Conservation (phyloP, 192 early-diverging fungal genomes). For the Coemansia sp. region DNA sequence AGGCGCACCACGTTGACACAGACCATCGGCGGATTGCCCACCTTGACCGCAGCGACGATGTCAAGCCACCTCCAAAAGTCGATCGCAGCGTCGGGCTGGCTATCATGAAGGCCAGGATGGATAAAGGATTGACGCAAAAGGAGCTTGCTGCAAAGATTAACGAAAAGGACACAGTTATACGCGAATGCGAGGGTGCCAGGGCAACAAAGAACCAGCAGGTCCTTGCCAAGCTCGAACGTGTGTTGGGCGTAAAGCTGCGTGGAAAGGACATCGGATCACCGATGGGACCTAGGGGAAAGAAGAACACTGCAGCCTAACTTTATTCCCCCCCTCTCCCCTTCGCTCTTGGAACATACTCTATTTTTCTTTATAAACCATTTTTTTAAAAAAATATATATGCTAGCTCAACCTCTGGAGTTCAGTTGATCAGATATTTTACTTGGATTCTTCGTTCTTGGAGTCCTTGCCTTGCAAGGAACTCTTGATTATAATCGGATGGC, state of each 20-base stretch:
- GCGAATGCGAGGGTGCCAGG: conserved; percentile 87
- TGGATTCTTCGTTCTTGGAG: neutral
- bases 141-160: conserved; percentile 85
- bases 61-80: conserved; percentile 68
- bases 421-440: too few species aligned
- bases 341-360: too few species aligned
- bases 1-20: conserved; percentile 57
- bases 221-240: conserved; percentile 85
- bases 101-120: conserved; percentile 78
- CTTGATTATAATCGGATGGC: conserved; percentile 46
- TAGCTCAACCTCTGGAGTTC: too few species aligned
- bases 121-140: conserved; percentile 83
- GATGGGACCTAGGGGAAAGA: conserved; percentile 35
- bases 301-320: conserved; percentile 5
- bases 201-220: conserved; percentile 90
- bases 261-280: conserved; percentile 72
- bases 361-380: too few species aligned
- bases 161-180: conserved; percentile 88
- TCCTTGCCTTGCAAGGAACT: conserved; percentile 30
- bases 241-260: conserved; percentile 83
- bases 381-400: too few species aligned
- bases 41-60: conserved; percentile 84
- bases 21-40: conserved; percentile 82
- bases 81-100: conserved; percentile 73
- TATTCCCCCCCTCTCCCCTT: too few species aligned